Conservation (phyloP, 1,139 yeast genomes). For the Zygosaccharomyces sapae region DNA sequence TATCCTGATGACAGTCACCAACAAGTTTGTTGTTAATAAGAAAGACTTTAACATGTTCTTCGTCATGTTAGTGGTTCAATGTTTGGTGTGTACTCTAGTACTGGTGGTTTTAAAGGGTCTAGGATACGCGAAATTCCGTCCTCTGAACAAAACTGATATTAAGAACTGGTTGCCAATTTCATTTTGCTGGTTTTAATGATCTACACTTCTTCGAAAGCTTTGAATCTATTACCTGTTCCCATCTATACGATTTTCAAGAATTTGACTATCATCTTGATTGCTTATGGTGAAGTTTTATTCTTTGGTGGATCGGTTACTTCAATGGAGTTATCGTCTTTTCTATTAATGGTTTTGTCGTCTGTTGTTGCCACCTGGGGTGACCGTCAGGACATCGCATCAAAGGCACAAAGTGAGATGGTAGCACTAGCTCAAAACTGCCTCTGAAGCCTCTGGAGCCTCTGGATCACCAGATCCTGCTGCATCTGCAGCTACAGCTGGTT, state of each 20-base stretch:
- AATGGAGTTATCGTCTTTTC: conserved; percentile 83
- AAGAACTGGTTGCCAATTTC: conserved; percentile 96
- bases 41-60: conserved; percentile 83
- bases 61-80: conserved; percentile 76
- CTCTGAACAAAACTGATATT: conserved; percentile 81
- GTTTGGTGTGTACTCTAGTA: conserved; percentile 72
- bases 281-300: conserved; percentile 97
- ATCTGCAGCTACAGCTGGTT: conserved; percentile 54
- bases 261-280: conserved; percentile 91
- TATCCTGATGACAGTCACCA: conserved; percentile 95
- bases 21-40: conserved; percentile 87
- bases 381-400: conserved; percentile 38
- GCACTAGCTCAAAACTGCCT: conserved; percentile 20
- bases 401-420: conserved; percentile 27
- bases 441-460: conserved; percentile 11
- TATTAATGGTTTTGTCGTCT: conserved; percentile 88
- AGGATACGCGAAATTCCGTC: conserved; percentile 80
- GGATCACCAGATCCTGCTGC: conserved; percentile 7
- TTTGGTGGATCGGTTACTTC: conserved; percentile 90
- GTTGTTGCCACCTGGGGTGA: conserved; percentile 94
- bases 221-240: conserved; percentile 86
- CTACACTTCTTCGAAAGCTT: conserved; percentile 92
- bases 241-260: conserved; percentile 97
- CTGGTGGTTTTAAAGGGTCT: conserved; percentile 66
- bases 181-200: conserved; percentile 84